Percentiles rank a stretch among this genome's conserved stretches.
Conservation (phyloP, 805 yeast genomes). For the Candida adriatica region DNA sequence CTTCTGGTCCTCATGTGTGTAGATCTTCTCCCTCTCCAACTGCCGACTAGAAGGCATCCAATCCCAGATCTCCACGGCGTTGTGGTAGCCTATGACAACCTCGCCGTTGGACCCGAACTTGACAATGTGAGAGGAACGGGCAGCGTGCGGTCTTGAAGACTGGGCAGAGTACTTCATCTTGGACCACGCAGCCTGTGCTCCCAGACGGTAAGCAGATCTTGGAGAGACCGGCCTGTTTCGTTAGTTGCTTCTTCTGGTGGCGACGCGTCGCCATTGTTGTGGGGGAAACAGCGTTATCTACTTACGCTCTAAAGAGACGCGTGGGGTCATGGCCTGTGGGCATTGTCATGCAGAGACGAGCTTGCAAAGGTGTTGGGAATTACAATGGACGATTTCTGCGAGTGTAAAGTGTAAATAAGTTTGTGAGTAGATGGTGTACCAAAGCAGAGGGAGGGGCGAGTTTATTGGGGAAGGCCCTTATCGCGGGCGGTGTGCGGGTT, state of each 20-base stretch:
- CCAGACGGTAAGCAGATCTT: constrained; percentile 14
- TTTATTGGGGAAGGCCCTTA: too few species aligned
- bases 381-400: too few species aligned
- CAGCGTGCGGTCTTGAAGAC: constrained; percentile 1
- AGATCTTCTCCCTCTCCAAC: constrained; percentile 5
- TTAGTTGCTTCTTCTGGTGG: too few species aligned
- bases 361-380: too few species aligned
- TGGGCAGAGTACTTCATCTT: constrained; percentile 18
- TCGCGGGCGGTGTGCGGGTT: too few species aligned
- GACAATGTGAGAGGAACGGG: constrained; percentile 7
- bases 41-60: constrained; percentile 27
- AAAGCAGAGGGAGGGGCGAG: too few species aligned
- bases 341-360: constrained; percentile 15
- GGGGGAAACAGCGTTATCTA: too few species aligned
- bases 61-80: constrained; percentile 33
- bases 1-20: constrained; percentile 13
- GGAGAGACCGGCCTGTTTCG: constrained; percentile 19
- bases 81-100: constrained; percentile 23
- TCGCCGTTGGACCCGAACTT: constrained; percentile 35
- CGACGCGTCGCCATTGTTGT: too few species aligned
- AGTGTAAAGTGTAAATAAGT: too few species aligned
- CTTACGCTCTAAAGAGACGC: constrained; percentile 22
- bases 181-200: constrained; percentile 25
- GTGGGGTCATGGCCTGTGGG: constrained; percentile 27
- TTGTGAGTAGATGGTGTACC: too few species aligned